Percentiles rank a stretch among this genome's conserved stretches.
phyloP scores from a whole-genome alignment of 441 rosid species.

The Bocquillonia castaneifolia region DNA sequence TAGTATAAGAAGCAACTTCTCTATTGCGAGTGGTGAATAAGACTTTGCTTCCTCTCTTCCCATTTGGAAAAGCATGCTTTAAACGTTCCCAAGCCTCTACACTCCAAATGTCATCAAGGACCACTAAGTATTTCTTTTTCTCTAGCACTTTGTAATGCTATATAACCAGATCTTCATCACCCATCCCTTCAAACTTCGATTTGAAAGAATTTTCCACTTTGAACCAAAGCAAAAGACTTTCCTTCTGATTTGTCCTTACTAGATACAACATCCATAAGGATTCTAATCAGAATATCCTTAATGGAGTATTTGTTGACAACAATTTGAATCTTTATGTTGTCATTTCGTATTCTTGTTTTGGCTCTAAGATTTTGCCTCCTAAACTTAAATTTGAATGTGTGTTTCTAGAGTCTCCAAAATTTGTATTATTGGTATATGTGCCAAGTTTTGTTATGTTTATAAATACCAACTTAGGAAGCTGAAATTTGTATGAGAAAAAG shows the following conservation, averaged over 20 bases:
- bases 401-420: no score
- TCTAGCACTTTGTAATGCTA: slow-evolving; percentile 13
- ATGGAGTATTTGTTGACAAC: slow-evolving; percentile 19
- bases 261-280: slow-evolving; percentile 12
- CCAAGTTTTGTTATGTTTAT: no score
- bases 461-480: no score
- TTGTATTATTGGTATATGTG: no score
- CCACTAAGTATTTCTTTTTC: slow-evolving; percentile 29
- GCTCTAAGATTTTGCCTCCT: no score
- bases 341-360: no score
- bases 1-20: slow-evolving; percentile 25
- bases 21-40: slow-evolving; percentile 28
- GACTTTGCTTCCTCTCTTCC: slow-evolving; percentile 27
- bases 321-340: no score
- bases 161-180: slow-evolving; percentile 21
- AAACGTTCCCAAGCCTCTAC: slow-evolving; percentile 25
- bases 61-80: slow-evolving; percentile 22
- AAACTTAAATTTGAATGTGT: no score
- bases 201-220: no score
- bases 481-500: no score
- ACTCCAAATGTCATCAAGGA: slow-evolving; percentile 35
- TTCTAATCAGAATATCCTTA: slow-evolving; percentile 22
- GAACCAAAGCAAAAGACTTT: background rate
- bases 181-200: slow-evolving; percentile 10
- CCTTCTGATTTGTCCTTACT: background rate